Evolutionary conservation across 2,329 filamentous ascomycete species (phyloP), one percentile per base, ranked within the genome.

Genomic region (Paecilomyces dactylethromorphus): DNA sequence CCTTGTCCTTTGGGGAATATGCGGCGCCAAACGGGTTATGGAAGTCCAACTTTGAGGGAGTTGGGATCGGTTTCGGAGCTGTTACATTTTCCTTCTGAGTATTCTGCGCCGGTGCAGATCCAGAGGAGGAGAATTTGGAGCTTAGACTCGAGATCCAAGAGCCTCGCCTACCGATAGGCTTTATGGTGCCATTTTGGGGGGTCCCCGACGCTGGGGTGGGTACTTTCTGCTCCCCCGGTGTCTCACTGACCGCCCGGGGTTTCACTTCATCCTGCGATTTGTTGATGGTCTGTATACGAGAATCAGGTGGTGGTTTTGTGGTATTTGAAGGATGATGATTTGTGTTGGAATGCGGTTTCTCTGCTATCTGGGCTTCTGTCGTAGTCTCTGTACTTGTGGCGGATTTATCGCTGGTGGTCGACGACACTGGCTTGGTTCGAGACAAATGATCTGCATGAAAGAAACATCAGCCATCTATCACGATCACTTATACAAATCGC

Each of bases 121-220:
- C 73, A 32, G 85, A 86, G 2, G 85, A 86, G 2, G 90, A 92
- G 77, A 97, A 96, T 72, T 96, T 97, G 64, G 91, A 93, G 63
- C 91, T 95, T 65, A 97, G 86, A 69, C 87, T 96, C 58, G 90
- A 91, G 69, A 97, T 92, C 94, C 94, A 99, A 13, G 92, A 96
- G 62, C 87, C 87, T 58, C 85, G 78, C 63, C 91, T 84, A 56
- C 85, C 56, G 21, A 79, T 74, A 18, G 74, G 56, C 66, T 69
- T 71, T 7, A 67, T 67, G 3, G 65, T 60, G 22, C 64, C 70
- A 59, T 67, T 71, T 51, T 66, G 67, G 15, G 65, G 15, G n/a
- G n/a, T n/a, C 12, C 59, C 57, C 15, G 65, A 63, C 8, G 67
- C 62, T n/a, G 64, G 51, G 3, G 60, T 65, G 13, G 63, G 61